Base-by-base conservation (phyloP, 805 yeast species). In the Wickerhamiella slavikovae region DNA sequence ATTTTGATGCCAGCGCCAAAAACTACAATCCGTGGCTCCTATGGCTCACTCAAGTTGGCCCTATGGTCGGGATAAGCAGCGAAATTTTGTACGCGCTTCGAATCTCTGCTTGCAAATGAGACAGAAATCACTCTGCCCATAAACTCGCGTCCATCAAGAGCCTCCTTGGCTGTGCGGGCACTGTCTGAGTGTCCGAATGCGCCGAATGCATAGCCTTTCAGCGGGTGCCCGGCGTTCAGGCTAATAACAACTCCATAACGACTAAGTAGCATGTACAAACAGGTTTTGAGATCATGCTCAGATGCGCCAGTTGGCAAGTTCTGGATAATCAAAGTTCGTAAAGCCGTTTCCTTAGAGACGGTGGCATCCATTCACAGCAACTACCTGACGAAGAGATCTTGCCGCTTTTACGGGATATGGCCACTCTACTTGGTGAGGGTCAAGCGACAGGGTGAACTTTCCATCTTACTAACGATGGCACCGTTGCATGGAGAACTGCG, bases 201-300 rank as follows among this genome's bases (percentile, higher is more conserved):
- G 7, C 58, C 33, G 29, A 51, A 57, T 2, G 63, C 62, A 41
- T 57, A 63, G 15, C 62, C 62, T 5, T 39, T 40, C 17, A 47
- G 42, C 12, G 55, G 46, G 29, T 52, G 53, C 34, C 44, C 37
- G 4, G 57, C 49, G 15, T 56, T 50, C 11, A 57, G 31, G 17
- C 50, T 52, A 3, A 53, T 24, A 3, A 57, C 39, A 11, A 38
- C 45, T 15, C 62, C 62, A 31, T 47, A 53, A 3, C 44, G 31
- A n/a, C 56, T 42, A 38, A 55, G 57, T 7, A 55, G 41, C 40
- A 51, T 29, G 38, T 55, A 56, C 26, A 57, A 40, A 13, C 44
- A 38, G 15, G 35, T 28, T 27, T 47, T 39, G 29, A 58, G 43
- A 29, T 53, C 60, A 33, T 29, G 35, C n/a, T n/a, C n/a, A n/a